Evolutionary conservation across 176 grass and related monocot species (phyloP).

Genomic region (Oryza brachyantha): DNA sequence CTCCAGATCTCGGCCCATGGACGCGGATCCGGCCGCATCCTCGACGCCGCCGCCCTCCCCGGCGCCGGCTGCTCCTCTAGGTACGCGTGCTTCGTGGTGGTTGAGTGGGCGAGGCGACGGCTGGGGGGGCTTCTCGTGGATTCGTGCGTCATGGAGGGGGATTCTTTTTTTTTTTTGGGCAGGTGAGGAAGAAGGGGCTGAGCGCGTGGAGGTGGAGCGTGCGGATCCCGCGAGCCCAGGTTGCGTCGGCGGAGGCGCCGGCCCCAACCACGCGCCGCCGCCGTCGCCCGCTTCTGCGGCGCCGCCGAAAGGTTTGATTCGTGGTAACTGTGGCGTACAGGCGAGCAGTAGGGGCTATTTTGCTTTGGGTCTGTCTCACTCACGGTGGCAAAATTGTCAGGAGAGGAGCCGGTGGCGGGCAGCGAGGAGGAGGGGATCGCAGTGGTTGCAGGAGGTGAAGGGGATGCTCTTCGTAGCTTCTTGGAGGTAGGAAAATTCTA

Average conservation of each 20-base stretch:
- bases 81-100: slow-evolving; percentile 6
- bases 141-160: background rate
- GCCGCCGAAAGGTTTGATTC: slow-evolving; percentile 12
- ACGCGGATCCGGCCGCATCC: slow-evolving; percentile 21
- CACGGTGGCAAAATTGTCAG: slow-evolving; percentile 15
- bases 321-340: background rate
- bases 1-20: slow-evolving; percentile 28
- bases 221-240: slow-evolving; percentile 6
- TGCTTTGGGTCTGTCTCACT: slow-evolving; percentile 18
- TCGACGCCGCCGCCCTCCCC: background rate
- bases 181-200: slow-evolving; percentile 15
- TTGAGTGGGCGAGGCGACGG: background rate
- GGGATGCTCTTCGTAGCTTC: slow-evolving; percentile 22
- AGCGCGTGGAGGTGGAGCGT: background rate
- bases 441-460: background rate
- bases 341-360: background rate
- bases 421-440: background rate
- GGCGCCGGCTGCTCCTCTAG: background rate
- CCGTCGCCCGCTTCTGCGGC: background rate
- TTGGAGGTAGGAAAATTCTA: slow-evolving; percentile 17
- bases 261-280: background rate
- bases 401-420: slow-evolving; percentile 2
- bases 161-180: background rate
- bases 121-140: background rate
- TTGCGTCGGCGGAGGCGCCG: background rate